Conservation (phyloP, 495 filamentous ascomycete species). For the Xylaria curta region DNA sequence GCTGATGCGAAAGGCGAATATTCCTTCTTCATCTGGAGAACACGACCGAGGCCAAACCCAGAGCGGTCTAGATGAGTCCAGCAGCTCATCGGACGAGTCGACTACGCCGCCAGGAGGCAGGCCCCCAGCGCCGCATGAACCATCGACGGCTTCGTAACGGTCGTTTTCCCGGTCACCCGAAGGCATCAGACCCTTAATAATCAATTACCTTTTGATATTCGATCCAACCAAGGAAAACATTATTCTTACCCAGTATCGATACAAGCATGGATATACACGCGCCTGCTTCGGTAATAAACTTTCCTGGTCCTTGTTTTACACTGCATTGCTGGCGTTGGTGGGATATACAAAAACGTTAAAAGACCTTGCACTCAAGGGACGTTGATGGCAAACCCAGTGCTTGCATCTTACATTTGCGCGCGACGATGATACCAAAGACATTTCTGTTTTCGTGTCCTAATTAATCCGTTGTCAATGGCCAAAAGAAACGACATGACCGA, state of each 20-base stretch:
- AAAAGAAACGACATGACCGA: conserved; percentile 29
- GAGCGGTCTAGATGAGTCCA: conserved; percentile 37
- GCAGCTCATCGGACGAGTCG: conserved; percentile 43
- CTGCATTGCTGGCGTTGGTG: conserved; percentile 45
- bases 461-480: conserved; percentile 36
- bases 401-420: conserved; percentile 39
- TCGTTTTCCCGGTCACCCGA: neutral
- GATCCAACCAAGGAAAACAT: neutral
- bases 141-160: conserved; percentile 18
- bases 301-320: conserved; percentile 25
- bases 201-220: neutral
- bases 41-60: conserved; percentile 31
- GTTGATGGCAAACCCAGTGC: conserved; percentile 37
- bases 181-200: conserved; percentile 9
- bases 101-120: conserved; percentile 25
- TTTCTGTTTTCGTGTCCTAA: conserved; percentile 39
- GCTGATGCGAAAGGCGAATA: conserved; percentile 55
- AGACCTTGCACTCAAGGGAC: conserved; percentile 33
- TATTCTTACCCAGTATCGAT: conserved; percentile 8
- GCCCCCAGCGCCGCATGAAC: conserved; percentile 28
- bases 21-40: conserved; percentile 38
- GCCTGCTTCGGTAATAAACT: conserved; percentile 39
- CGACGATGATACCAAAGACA: conserved; percentile 47
- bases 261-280: conserved; percentile 35
- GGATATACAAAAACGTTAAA: conserved; percentile 41